Conservation (phyloP, 2,329 filamentous ascomycete species). For the Diaporthe ampelina region DNA sequence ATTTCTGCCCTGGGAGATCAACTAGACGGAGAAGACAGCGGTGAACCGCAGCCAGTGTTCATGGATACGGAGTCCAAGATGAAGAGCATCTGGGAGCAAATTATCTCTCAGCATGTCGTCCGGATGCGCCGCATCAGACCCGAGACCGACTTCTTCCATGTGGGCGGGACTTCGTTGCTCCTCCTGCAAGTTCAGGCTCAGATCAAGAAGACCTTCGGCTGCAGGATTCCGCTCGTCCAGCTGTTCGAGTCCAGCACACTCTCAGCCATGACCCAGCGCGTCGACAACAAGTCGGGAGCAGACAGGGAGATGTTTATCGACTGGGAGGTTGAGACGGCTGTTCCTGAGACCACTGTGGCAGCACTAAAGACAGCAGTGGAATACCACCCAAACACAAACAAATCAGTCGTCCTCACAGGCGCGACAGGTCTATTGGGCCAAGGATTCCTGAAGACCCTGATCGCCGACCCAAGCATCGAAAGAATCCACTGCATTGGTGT, state of each 20-base stretch:
- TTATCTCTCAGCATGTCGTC: conserved; percentile 43
- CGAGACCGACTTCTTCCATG: conserved; percentile 56
- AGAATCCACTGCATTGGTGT: conserved; percentile 61
- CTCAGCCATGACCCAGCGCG: conserved; percentile 52
- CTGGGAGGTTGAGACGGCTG: conserved; percentile 44
- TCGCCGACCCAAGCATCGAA: conserved; percentile 48
- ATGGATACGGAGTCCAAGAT: neutral
- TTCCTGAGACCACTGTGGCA: conserved; percentile 43
- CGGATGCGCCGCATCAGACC: neutral
- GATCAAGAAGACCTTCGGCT: conserved; percentile 51
- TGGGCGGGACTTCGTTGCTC: conserved; percentile 58
- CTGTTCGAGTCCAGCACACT: conserved; percentile 57
- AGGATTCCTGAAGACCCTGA: conserved; percentile 54
- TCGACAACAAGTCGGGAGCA: conserved; percentile 42
- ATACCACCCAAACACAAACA: neutral
- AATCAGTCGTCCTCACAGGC: conserved; percentile 52
- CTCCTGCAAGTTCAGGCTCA: conserved; percentile 53
- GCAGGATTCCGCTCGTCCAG: conserved; percentile 49
- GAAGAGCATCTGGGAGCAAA: conserved; percentile 40
- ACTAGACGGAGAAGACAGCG: conserved; percentile 3
- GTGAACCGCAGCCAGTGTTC: neutral
- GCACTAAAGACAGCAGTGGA: neutral
- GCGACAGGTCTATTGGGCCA: conserved; percentile 57
- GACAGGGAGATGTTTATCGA: neutral
- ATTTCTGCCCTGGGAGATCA: neutral